These are phyloP conservation scores for Elymus sibiricus DNA, from an alignment of 176 grass and related monocot genomes.

Conservation along the genomic window DNA sequence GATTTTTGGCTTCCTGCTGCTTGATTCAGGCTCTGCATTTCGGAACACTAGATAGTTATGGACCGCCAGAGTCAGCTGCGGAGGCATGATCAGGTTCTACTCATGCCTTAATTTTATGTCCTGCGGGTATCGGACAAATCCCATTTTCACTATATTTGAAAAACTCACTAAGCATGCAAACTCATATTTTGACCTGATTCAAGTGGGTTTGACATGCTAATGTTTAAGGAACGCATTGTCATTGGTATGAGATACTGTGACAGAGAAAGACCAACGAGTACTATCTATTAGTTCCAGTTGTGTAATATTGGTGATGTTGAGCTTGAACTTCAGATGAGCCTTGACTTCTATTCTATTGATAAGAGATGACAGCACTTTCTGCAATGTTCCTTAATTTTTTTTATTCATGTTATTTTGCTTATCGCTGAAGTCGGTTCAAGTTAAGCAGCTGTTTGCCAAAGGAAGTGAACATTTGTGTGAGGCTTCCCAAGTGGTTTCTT, in stretches of 20 bases:
- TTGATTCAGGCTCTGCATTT: conserved; percentile 11
- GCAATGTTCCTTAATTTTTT: neutral
- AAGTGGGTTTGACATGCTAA: neutral
- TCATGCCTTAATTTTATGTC: neutral
- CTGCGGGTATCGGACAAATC: neutral
- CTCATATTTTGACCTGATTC: neutral
- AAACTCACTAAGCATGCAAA: neutral
- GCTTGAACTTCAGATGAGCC: neutral
- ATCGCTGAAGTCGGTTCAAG: neutral
- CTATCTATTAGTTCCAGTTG: neutral
- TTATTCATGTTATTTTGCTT: neutral
- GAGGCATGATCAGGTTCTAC: conserved; percentile 70
- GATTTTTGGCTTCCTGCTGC: conserved; percentile 3
- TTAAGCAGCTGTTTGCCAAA: neutral
- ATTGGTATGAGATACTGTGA: neutral
- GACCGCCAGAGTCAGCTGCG: conserved; percentile 54
- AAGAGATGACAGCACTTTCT: neutral
- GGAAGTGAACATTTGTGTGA: neutral
- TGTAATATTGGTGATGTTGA: neutral
- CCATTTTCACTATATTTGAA: neutral
- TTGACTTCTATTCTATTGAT: neutral
- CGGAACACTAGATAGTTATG: conserved; percentile 41
- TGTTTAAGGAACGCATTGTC: neutral
- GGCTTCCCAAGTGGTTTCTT: neutral
- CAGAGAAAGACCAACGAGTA: neutral